Evolutionary conservation across 345 rosid species (phyloP), one percentile per base, ranked within the genome.

Genomic region (Salix brachista): DNA sequence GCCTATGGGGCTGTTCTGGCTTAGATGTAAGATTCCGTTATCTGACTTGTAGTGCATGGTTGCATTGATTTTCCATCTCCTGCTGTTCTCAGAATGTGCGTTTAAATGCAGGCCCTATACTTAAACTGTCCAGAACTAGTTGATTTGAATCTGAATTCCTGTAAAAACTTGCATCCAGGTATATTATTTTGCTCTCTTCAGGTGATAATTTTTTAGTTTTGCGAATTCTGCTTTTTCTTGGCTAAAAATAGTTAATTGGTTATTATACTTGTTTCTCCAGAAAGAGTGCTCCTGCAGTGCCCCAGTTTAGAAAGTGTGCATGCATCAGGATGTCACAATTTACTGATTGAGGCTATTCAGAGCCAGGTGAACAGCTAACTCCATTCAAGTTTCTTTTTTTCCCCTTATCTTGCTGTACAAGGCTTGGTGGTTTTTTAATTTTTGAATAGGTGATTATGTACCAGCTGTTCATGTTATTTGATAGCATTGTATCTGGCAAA

Each of bases 1-100:
- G 99, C 82, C 87, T 96, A 77, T 96, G 99, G 98, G 99, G 99
- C 44, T 94, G 99, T 87, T 91, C 93, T 54, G 93, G 97, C 70
- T 88, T 96, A 84, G 98, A 96, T 78, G 99, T 96, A 82, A 91
- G 97, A 67, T 80, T 76, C 30, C 64, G 62, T 71, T 11, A 21
- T 37, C 37, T 58, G 25, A 36, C 25, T 70, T 44, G 7, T 41
- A 25, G 23, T 65, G 62, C 25, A 52, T 56, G 39, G 42, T 28
- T 80, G 70, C 28, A 18, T 30, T 61, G 54, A 74, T 67, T 75
- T 52, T 37, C 25, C 36, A 16, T 64, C 67, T 23, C n/a, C 67
- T 9, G 21, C 58, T 42, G 50, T 79, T 85, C 86, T 87, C 60
- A 83, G 48, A 69, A 61, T 75, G 3, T 75, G 61, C 71, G 64